Evolutionary conservation across 2,329 filamentous ascomycete species (phyloP), one percentile per base, ranked within the genome.

Genomic region (Aspergillus luchuensis): DNA sequence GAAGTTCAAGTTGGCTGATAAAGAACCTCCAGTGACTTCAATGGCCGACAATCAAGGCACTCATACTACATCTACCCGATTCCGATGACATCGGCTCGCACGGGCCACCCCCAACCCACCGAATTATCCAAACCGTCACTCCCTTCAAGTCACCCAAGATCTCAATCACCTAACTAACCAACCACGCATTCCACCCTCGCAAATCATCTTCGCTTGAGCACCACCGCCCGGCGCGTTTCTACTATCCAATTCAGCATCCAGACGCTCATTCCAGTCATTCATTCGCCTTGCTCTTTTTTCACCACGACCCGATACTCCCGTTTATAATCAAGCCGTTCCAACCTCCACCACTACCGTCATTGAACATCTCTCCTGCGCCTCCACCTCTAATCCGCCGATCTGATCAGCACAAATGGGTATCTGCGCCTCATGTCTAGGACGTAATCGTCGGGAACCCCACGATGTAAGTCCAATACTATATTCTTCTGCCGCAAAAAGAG

Each of bases 371-470:
- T 13, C 33, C 50, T 62, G 30, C 55, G 45, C 57, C 56, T 59
- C 53, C 23, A 38, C 15, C 6, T 36, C 59, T 33, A 63, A 41
- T 33, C 38, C 45, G 53, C 53, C 15, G 25, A 43, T 58, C 43
- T 36, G 56, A 58, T 50, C 23, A 39, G 21, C 43, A 66, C 71
- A 73, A 70, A 81, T 81, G 79, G 79, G 78, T 65, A 65, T 75
- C 62, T 80, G 79, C 67, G 68, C 75, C 59, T 80, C 78, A 19
- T 81, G 79, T 65, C 75, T 80, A 30, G 76, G 77, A 57, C 67
- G 69, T 19, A 65, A 67, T 65, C 74, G 77, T 63, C 74, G 73
- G 54, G 75, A 77, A 43, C 73, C 69, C 57, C 72, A 73, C 41
- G 76, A 79, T 66, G 76, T 76, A 64, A 59, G 70, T 65, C 8